Percentiles rank a stretch among this genome's conserved stretches.
Evolutionary conservation across 1,139 yeast genomes (phyloP).

Genomic region (Magnusiomyces sp.): DNA sequence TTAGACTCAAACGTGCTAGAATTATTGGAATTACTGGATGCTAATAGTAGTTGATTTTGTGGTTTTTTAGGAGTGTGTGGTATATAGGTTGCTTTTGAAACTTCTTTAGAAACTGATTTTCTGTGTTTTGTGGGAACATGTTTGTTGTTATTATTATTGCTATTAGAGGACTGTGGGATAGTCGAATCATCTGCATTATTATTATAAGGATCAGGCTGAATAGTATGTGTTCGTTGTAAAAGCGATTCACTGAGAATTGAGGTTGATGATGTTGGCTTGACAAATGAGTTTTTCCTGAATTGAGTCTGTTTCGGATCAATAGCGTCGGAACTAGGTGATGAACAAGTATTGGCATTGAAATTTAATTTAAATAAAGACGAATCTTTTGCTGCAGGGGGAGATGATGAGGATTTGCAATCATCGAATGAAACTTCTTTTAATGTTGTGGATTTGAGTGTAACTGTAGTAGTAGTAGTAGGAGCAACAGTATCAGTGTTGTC

Average conservation of each 20-base stretch:
- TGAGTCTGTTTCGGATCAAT: slow-evolving; percentile 2
- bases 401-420: not conserved
- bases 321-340: not conserved
- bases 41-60: not conserved
- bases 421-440: not conserved
- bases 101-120: slow-evolving; percentile 19
- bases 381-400: no score
- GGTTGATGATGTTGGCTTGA: not conserved
- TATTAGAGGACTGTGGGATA: slow-evolving; percentile 4
- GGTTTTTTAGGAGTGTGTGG: slow-evolving; percentile 42
- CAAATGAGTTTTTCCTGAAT: no score
- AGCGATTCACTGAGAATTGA: not conserved
- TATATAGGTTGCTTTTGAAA: slow-evolving; percentile 58
- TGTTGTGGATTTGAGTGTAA: not conserved
- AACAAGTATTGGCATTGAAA: no score
- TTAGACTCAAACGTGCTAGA: not conserved
- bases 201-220: slow-evolving; percentile 5
- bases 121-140: no score
- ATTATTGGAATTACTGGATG: not conserved
- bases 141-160: not conserved
- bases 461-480: not conserved
- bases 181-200: not conserved
- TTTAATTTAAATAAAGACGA: no score
- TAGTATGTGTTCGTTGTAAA: slow-evolving; percentile 2
- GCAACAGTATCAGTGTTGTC: not conserved